Evolutionary conservation across 805 yeast genomes (phyloP), one percentile per base, ranked within the genome.

Genomic region (Pichia manshurica): DNA sequence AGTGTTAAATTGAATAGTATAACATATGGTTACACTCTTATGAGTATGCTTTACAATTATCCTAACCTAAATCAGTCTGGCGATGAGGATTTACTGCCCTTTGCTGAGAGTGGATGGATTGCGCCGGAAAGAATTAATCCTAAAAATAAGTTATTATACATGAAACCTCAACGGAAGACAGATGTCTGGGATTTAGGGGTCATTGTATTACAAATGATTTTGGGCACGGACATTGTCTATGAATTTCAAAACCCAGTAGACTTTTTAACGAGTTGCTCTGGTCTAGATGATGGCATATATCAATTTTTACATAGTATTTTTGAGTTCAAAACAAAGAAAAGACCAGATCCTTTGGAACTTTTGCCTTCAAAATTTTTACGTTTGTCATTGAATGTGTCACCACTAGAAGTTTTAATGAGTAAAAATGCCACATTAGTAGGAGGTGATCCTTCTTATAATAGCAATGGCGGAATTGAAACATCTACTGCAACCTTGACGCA

Each of bases 181-280:
- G 99, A 93, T 68, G 84, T 93, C 9, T 93, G 98, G 98, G 86
- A 86, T 59, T 66, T 89, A 35, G 99, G 97, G 7, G 87, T 87
- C 0, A 63, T 85, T 6, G 82, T 91, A 54, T 72, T 81, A 16
- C 80, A 84, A 53, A 69, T 82, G 61, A 71, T 87, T 4, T 69
- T 75, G 39, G 91, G 95, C 0, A 66, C 71, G 2, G 81, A 78
- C 41, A 69, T 75, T 1, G 66, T 78, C 0, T 72, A 77, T 10
- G 77, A 74, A 21, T 84, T 71, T 56, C 67, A 74, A 4, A 77
- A 80, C 1, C 88, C 91, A 0, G 69, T 70, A 34, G 86, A 81
- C n/a, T 84, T 84, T 55, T 66, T 89, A 8, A 66, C 66, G 1
- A 56, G 46, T 42, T 59, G 58, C n/a, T 39, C 51, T 3, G 47